These are phyloP conservation scores for Tolypocladium album DNA, from an alignment of 2,329 filamentous ascomycete genomes.

Conservation along the genomic window DNA sequence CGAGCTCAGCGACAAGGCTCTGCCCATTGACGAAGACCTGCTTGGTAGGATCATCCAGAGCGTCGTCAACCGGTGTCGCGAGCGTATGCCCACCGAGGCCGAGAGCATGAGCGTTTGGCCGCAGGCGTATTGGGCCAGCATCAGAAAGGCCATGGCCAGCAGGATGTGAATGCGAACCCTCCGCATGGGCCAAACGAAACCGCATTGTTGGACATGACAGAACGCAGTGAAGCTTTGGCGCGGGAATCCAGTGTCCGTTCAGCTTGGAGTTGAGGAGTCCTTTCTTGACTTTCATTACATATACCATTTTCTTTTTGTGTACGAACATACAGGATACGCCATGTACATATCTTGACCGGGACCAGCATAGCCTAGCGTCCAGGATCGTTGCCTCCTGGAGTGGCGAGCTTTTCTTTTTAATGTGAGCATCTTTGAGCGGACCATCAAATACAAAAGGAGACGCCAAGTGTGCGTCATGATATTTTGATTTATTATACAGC, in stretches of 20 bases:
- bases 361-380: slow-evolving; percentile 6
- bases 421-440: neutral
- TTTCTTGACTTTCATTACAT: slow-evolving; percentile 14
- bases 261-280: slow-evolving; percentile 19
- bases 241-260: slow-evolving; percentile 11
- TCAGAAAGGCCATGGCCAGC: slow-evolving; percentile 37
- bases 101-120: slow-evolving; percentile 48
- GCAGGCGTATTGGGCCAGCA: slow-evolving; percentile 49
- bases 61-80: slow-evolving; percentile 47
- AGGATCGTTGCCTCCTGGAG: neutral
- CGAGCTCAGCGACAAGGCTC: slow-evolving; percentile 40
- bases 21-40: slow-evolving; percentile 53
- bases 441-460: neutral
- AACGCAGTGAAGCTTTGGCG: neutral
- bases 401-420: slow-evolving; percentile 1
- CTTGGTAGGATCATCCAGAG: slow-evolving; percentile 52
- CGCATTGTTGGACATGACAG: slow-evolving; percentile 2
- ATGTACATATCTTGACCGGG: slow-evolving; percentile 1
- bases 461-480: neutral
- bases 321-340: neutral
- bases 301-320: slow-evolving; percentile 11
- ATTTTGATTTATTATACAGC: slow-evolving; percentile 4
- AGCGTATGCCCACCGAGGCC: slow-evolving; percentile 46
- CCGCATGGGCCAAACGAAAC: neutral
- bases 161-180: slow-evolving; percentile 12